Base-by-base conservation (phyloP, 1,284 basidiomycete genomes). In the Rhodotorula sp. region DNA sequence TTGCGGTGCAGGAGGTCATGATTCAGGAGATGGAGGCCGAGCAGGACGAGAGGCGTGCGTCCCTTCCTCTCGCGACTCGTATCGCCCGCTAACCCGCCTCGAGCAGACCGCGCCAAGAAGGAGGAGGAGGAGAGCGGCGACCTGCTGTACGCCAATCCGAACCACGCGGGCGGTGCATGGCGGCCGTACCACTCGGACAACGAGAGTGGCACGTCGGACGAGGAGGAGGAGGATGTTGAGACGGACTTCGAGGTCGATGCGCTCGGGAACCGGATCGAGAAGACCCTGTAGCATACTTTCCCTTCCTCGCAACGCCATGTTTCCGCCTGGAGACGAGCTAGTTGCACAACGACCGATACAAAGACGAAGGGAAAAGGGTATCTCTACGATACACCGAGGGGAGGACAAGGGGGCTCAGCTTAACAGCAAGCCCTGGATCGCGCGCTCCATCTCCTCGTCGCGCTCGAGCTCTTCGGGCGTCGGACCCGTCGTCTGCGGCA, bases 21-120 rank as follows among this genome's bases (percentile, higher is more conserved):
- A 88, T 94, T 75, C 82, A 84, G 21, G 91, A 94, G 76, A 85
- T 92, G 44, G 88, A 92, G 81, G 84, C 83, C 39, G 87, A 85
- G 72, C 88, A 87, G 79, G 83, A 83, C 51, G 84, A 87, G 73
- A 85, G 87, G 4, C 81, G 87, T 73, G 79, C 82, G 68, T 61
- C 19, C 2, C 32, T 25, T 60, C 15, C 44, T 57, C 36, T 34
- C 19, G 15, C 36, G 44, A 34, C 48, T n/a, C 10, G 6, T 0
- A 3, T 2, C 13, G 17, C 22, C 2, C 44, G 53, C 32, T 34
- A 34, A 56, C 13, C n/a, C 9, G n/a, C 8, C 7, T 39, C 27
- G 37, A 36, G 6, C 61, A 68, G 69, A 67, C 46, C 51, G 69
- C 37, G 71, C 66, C 9, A 59, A 72, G 61, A 59, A 68, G 34